phyloP scores from a whole-genome alignment of 164 flowering plant species.

The Tinospora cordifolia region DNA sequence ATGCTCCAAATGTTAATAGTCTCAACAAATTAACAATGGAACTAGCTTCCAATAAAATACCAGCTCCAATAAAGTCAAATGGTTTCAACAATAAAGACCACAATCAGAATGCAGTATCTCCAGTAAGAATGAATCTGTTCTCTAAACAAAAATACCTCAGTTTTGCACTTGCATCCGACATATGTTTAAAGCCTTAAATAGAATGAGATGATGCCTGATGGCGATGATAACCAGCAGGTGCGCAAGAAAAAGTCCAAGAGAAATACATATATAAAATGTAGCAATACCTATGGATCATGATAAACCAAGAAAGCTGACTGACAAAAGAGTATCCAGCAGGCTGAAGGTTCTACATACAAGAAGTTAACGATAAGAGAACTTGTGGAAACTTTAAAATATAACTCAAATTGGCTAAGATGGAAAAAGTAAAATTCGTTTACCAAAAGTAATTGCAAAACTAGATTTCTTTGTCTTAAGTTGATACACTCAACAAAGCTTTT shows the following conservation, averaged over 20 bases:
- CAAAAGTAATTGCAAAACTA: no score
- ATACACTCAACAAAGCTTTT: no score
- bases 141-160: not conserved
- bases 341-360: no score
- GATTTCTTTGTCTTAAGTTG: no score
- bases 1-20: not conserved
- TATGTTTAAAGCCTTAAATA: not conserved
- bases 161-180: not conserved
- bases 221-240: not conserved
- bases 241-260: not conserved
- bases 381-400: no score
- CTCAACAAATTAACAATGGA: not conserved
- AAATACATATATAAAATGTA: not conserved
- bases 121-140: not conserved
- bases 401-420: no score
- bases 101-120: not conserved
- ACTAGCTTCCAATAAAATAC: not conserved
- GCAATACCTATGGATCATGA: not conserved
- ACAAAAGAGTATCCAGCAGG: no score
- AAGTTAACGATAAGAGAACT: no score
- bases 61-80: not conserved
- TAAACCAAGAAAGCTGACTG: no score
- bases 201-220: not conserved
- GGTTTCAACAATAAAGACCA: not conserved
- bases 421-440: no score